Base-by-base conservation (phyloP, 2,329 filamentous ascomycete species). In the Colletotrichum trifolii region DNA sequence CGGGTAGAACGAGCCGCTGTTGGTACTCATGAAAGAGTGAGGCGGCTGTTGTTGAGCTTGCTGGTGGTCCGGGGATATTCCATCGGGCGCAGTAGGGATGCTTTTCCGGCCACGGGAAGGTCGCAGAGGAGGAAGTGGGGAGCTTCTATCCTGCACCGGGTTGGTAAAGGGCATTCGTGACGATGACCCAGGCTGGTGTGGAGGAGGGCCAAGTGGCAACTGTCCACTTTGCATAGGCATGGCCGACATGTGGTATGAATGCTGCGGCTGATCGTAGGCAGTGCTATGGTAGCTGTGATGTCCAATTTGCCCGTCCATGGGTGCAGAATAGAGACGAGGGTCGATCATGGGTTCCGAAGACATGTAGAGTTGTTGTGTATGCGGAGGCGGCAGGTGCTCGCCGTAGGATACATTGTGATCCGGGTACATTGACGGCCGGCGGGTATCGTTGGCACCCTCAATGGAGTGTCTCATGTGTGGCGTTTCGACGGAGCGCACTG, bases 111-210 rank as follows among this genome's bases (percentile, higher is more conserved):
- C 53, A 39, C 63, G 52, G 17, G 63, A 66, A 34, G 67, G 67
- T 3, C 67, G 56, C 39, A 69, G 48, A 11, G 65, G 67, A 1
- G 67, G 67, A 4, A 69, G 65, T 25, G 67, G 67, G 2, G 67
- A 68, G 45, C 60, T 57, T 49, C 64, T 66, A 40, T 68, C 64
- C 17, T 64, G 56, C 5, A 46, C 35, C 6, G 67, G 67, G 47
- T 67, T 69, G 12, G 67, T 65, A 36, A 69, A 69, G 8, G 67
- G 67, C 57, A 69, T 68, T 15, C 67, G 54, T 17, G 67, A 65
- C 10, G 49, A 45, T 33, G 50, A 60, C 45, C 64, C 54, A 35
- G 61, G 64, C 39, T 63, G 59, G 12, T 58, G 48, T 36, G 48
- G 60, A 9, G 62, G 42, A 49, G 50, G 60, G 47, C 33, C 54